These are phyloP conservation scores for Fusarium gaditjirri DNA, from an alignment of 2,329 filamentous ascomycete genomes.

Conservation along the genomic window DNA sequence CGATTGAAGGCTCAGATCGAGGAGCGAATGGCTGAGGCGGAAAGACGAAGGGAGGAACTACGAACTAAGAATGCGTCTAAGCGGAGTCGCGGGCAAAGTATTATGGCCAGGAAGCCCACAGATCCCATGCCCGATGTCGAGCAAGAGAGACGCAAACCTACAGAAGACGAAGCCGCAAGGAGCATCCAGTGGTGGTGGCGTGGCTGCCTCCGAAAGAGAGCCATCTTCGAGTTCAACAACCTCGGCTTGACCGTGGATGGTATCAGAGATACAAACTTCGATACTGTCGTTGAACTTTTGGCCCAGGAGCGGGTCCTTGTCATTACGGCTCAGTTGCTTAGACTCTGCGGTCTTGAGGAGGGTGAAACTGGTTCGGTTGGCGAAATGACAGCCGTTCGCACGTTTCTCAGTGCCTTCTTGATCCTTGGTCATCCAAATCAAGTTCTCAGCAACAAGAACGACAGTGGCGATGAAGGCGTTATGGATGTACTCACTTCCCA, in stretches of 20 bases:
- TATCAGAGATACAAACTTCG: conserved; percentile 76
- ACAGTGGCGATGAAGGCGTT: conserved; percentile 66
- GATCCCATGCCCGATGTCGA: conserved; percentile 62
- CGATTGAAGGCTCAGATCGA: conserved; percentile 80
- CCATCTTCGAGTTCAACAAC: conserved; percentile 72
- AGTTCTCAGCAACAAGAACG: conserved; percentile 79
- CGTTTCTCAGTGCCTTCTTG: conserved; percentile 82
- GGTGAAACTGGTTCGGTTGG: conserved; percentile 70
- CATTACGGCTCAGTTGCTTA: conserved; percentile 73
- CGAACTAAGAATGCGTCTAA: conserved; percentile 64
- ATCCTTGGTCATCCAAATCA: conserved; percentile 83
- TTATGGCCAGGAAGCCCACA: conserved; percentile 61
- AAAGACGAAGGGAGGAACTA: conserved; percentile 74
- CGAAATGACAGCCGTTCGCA: conserved; percentile 77
- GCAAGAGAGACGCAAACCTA: conserved; percentile 57
- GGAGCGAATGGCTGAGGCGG: conserved; percentile 81
- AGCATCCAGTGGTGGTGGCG: conserved; percentile 79
- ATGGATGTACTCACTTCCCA: conserved; percentile 49
- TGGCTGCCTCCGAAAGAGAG: conserved; percentile 64
- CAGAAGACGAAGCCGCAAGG: conserved; percentile 69
- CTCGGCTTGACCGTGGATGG: conserved; percentile 76
- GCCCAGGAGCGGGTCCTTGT: conserved; percentile 73
- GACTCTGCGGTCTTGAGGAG: conserved; percentile 76
- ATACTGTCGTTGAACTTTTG: conserved; percentile 76
- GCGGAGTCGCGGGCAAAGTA: conserved; percentile 65